Conservation (phyloP, 306 rosid genomes). For the Comarum palustre region DNA sequence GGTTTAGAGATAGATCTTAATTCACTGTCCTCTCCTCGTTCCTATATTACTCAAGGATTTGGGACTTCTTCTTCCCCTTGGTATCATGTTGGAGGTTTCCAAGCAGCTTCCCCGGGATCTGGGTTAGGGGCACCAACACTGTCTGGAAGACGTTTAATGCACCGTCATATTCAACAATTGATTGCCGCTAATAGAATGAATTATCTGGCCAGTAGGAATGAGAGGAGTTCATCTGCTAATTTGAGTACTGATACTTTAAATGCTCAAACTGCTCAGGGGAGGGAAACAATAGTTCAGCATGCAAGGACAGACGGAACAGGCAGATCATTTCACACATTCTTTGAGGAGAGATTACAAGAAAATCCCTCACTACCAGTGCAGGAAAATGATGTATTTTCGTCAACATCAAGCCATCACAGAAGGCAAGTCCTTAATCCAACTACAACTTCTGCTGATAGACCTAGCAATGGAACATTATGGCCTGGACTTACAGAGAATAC, state of each 20-base stretch:
- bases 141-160: slow-evolving; percentile 70
- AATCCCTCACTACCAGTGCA: slow-evolving; percentile 44
- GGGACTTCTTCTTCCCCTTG: slow-evolving; percentile 61
- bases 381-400: slow-evolving; percentile 36
- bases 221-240: slow-evolving; percentile 43
- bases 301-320: slow-evolving; percentile 44
- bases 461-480: slow-evolving; percentile 41
- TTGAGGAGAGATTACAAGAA: slow-evolving; percentile 59
- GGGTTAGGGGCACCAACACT: slow-evolving; percentile 85
- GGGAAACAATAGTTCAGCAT: slow-evolving; percentile 45
- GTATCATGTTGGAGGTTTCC: slow-evolving; percentile 49
- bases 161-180: slow-evolving; percentile 71
- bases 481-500: slow-evolving; percentile 46
- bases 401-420: slow-evolving; percentile 42
- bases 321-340: slow-evolving; percentile 53
- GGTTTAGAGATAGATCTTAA: slow-evolving; percentile 64
- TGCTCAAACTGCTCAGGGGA: slow-evolving; percentile 49
- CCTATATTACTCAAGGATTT: slow-evolving; percentile 51
- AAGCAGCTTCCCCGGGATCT: slow-evolving; percentile 55
- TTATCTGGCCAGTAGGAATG: slow-evolving; percentile 41
- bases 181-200: slow-evolving; percentile 50
- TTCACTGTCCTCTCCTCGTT: slow-evolving; percentile 53
- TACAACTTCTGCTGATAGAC: slow-evolving; percentile 26
- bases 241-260: slow-evolving; percentile 32
- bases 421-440: slow-evolving; percentile 48